Conservation (phyloP, 163 green algal genomes). For the Chlorella variabilis region DNA sequence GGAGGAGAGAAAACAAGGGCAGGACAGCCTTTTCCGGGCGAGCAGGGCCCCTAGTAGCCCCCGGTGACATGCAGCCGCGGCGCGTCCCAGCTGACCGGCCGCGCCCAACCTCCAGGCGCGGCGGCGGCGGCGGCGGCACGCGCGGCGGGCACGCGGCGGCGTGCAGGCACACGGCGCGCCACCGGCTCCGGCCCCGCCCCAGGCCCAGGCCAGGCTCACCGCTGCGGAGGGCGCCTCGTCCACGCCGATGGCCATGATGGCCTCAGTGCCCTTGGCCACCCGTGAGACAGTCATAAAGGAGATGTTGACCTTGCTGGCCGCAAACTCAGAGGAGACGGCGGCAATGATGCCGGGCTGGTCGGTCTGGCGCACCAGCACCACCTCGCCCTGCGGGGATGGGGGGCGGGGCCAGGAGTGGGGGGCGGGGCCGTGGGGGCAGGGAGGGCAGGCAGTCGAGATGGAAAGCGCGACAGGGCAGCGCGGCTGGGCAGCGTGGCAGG, state of each 20-base stretch:
- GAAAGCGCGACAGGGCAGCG: no score
- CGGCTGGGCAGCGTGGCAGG: no score
- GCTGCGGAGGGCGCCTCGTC: slow-evolving; percentile 61
- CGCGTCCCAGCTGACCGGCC: no score
- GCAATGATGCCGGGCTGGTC: slow-evolving; percentile 96
- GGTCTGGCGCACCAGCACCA: slow-evolving; percentile 87
- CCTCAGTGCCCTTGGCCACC: slow-evolving; percentile 65
- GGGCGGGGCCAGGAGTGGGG: not conserved
- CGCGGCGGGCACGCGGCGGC: no score
- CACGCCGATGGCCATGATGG: slow-evolving; percentile 94
- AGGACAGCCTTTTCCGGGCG: no score
- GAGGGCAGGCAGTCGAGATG: no score
- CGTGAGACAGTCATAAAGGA: slow-evolving; percentile 91
- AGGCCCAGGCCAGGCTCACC: slow-evolving; percentile 16
- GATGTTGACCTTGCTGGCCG: slow-evolving; percentile 7
- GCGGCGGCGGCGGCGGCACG: no score
- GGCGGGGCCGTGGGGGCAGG: not conserved
- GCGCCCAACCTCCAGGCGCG: no score
- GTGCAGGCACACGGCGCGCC: not conserved
- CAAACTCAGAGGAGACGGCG: slow-evolving; percentile 78
- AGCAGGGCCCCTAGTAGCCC: no score
- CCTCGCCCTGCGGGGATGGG: slow-evolving; percentile 65
- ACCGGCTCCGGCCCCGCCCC: no score
- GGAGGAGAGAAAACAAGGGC: no score
- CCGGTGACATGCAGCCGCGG: no score